These are phyloP conservation scores for Groenewaldozyma sp. DNA, from an alignment of 1,139 yeast species.

Conservation along the genomic window DNA sequence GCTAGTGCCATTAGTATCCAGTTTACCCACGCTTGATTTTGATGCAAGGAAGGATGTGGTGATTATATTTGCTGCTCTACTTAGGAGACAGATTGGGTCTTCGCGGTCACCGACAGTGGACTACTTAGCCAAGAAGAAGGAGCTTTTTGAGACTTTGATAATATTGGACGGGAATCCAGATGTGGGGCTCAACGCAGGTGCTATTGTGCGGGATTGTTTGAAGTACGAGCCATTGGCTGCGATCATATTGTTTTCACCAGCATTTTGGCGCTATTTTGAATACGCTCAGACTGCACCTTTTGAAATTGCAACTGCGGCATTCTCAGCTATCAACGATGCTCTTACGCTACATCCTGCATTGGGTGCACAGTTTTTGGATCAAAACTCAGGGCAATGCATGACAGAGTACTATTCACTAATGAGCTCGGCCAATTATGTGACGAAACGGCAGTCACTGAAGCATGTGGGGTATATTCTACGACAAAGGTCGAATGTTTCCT, in stretches of 20 bases:
- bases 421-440: conserved; percentile 74
- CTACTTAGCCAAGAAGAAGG: conserved; percentile 60
- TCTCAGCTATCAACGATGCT: conserved; percentile 57
- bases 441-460: conserved; percentile 83
- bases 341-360: conserved; percentile 50
- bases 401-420: conserved; percentile 57
- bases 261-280: conserved; percentile 75
- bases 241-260: conserved; percentile 45
- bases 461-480: conserved; percentile 69
- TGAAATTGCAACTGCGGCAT: conserved; percentile 86
- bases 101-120: conserved; percentile 76
- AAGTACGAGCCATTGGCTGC: conserved; percentile 65
- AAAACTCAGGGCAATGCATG: conserved; percentile 42
- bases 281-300: conserved; percentile 70
- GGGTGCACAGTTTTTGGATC: conserved; percentile 56
- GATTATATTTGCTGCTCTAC: conserved; percentile 60
- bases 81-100: conserved; percentile 70
- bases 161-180: conserved; percentile 66
- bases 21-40: conserved; percentile 62
- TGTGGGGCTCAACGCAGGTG: conserved; percentile 64
- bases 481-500: conserved; percentile 58
- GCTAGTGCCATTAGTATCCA: conserved; percentile 48
- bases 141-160: conserved; percentile 52
- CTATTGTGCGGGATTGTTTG: conserved; percentile 76
- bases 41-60: conserved; percentile 84